Percentiles rank a stretch among this genome's conserved stretches.
These are phyloP conservation scores for Monilinia fructicola DNA, from an alignment of 2,329 filamentous ascomycete species.

Conservation along the genomic window DNA sequence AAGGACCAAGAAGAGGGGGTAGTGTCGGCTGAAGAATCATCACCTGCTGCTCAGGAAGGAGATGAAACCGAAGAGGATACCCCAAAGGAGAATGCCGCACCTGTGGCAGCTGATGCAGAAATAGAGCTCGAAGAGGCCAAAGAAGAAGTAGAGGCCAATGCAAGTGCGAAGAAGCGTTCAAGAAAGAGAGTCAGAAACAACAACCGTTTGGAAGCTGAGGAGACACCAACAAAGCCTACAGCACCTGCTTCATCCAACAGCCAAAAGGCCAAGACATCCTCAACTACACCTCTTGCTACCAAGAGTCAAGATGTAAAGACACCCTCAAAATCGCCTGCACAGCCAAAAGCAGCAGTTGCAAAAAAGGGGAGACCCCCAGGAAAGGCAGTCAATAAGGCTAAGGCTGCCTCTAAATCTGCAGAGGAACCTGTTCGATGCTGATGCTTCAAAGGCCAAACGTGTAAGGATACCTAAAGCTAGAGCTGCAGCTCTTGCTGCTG, in stretches of 20 bases:
- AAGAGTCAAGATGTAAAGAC: slow-evolving; percentile 1
- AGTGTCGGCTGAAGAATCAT: neutral
- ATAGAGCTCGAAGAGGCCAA: slow-evolving; percentile 17
- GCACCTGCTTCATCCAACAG: slow-evolving; percentile 1
- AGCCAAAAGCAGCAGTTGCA: neutral
- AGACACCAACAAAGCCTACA: slow-evolving; percentile 13
- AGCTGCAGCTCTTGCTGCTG: slow-evolving; percentile 19
- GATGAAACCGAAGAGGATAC: neutral
- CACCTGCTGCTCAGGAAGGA: neutral
- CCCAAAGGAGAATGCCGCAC: neutral
- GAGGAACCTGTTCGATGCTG: slow-evolving; percentile 25
- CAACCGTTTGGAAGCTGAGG: slow-evolving; percentile 27
- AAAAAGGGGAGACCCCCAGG: neutral
- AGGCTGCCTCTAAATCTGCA: slow-evolving; percentile 23
- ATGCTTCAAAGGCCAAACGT: slow-evolving; percentile 27
- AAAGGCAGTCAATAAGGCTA: neutral
- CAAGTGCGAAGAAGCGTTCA: slow-evolving; percentile 26
- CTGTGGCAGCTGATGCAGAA: neutral
- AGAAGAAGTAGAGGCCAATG: slow-evolving; percentile 3
- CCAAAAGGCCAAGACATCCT: neutral
- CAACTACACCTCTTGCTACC: slow-evolving; percentile 3
- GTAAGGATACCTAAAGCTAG: slow-evolving; percentile 24
- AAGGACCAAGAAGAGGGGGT: neutral
- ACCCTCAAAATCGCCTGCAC: slow-evolving; percentile 16
- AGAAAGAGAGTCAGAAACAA: slow-evolving; percentile 34